A percentile compares a stretch with the other conserved stretches of the same genome.
phyloP scores from a whole-genome alignment of 2,329 filamentous ascomycete genomes.

The Dactylellina cionopaga region DNA sequence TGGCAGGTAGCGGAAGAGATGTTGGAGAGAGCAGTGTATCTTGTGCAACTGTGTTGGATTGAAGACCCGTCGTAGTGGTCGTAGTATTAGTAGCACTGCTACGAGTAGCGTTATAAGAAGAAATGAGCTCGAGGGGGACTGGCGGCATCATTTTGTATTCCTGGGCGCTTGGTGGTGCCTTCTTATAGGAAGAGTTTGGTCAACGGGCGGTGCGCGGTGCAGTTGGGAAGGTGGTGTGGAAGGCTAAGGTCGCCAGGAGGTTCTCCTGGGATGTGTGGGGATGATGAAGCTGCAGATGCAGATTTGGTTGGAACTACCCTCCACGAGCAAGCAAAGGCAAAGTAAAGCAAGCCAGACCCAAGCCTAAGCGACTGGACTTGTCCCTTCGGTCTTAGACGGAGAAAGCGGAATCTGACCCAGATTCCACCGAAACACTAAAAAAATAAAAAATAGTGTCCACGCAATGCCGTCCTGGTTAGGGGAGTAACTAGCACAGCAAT shows the following conservation, averaged over 20 bases:
- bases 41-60: conserved; percentile 17
- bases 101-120: conserved; percentile 3
- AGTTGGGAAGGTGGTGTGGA: conserved; percentile 36
- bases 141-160: conserved; percentile 48
- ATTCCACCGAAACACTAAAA: too few relatives aligned
- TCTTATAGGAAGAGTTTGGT: conserved; percentile 47
- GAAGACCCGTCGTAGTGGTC: conserved; percentile 3
- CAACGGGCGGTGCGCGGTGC: conserved; percentile 31
- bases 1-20: conserved; percentile 45
- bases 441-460: too few relatives aligned
- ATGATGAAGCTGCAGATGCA: conserved; percentile 33
- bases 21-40: conserved; percentile 42
- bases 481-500: too few relatives aligned
- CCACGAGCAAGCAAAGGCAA: conserved; percentile 6
- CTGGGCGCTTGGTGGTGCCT: conserved; percentile 45
- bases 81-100: too few relatives aligned
- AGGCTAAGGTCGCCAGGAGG: conserved; percentile 12
- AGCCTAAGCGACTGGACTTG: conserved; percentile 34
- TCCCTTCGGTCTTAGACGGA: conserved; percentile 50
- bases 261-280: conserved; percentile 18
- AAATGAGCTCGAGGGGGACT: conserved; percentile 43
- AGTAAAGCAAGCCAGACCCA: too few relatives aligned
- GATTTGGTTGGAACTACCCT: conserved; percentile 41
- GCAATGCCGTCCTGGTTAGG: too few relatives aligned
- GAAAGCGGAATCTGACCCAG: conserved; percentile 29